Base-by-base conservation (phyloP, 331 rosid species). In the Prunus yedoensis region DNA sequence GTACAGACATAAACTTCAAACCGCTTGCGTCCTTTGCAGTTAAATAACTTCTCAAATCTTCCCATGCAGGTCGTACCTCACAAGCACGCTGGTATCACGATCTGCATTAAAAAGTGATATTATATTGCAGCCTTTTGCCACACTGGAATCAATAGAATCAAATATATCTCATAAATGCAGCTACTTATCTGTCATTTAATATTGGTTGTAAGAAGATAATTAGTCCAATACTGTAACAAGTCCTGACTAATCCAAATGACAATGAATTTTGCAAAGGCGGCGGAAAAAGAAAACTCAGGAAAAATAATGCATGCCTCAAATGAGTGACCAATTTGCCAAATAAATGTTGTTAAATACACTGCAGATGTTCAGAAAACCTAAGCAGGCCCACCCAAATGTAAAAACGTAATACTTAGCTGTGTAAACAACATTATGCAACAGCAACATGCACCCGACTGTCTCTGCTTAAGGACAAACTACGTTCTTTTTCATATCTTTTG, bases 21-120 rank as follows among this genome's bases (percentile, higher is more conserved):
- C 71, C 98, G 84, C 82, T 91, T 95, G 14, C 99, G 90, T 64
- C 99, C 99, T 88, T 92, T 51, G 99, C 99, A 45, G 81, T 92
- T 78, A 95, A 89, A 87, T 95, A 95, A 84, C 98, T 84, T 86
- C 99, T 87, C 77, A 95, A 81, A 77, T 92, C 99, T 85, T 95
- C 99, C 99, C 99, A 95, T 27, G 99, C 99, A 72, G 98, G 98
- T 9, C 99, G 97, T 74, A 95, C 87, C 99, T 89, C 82, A 95
- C 99, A 70, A 95, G 95, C 66, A 95, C 99, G 89, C 98, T 93
- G 14, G 98, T 93, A 75, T 93, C 98, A 56, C 98, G 98, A 85
- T 85, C 98, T 93, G 85, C 77, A 78, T 17, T 58, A 75, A 70
- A 60, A 73, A 78, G 80, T 59, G 80, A 72, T 66, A 66, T 79